phyloP scores from a whole-genome alignment of 495 filamentous ascomycete genomes.

The Letharia lupina region DNA sequence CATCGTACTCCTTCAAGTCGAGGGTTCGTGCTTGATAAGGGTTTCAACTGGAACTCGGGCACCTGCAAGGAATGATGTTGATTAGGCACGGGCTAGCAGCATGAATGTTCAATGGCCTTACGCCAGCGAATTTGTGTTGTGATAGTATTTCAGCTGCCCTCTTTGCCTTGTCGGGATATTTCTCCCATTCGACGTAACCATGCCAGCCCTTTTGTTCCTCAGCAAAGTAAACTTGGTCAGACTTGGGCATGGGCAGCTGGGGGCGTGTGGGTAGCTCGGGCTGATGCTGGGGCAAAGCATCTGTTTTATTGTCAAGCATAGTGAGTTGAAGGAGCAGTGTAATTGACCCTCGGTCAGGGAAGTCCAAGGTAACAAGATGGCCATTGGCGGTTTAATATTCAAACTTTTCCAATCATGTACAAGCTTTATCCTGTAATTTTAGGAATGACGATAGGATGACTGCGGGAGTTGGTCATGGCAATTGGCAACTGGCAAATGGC shows the following conservation, averaged over 20 bases:
- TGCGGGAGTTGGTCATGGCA: background rate
- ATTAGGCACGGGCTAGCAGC: slow-evolving; percentile 1
- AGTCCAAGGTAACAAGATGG: background rate
- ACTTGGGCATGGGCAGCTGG: background rate
- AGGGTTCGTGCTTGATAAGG: slow-evolving; percentile 49
- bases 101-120: slow-evolving; percentile 9
- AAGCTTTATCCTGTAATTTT: background rate
- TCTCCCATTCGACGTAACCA: slow-evolving; percentile 53
- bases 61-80: slow-evolving; percentile 23
- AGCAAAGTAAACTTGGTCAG: slow-evolving; percentile 14
- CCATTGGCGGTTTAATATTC: background rate
- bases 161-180: slow-evolving; percentile 52
- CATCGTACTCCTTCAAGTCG: slow-evolving; percentile 48
- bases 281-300: background rate
- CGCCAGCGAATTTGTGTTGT: slow-evolving; percentile 39
- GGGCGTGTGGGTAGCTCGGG: background rate
- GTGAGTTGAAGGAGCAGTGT: background rate
- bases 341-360: background rate
- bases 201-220: slow-evolving; percentile 23
- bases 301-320: background rate
- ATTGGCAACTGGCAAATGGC: too few species aligned
- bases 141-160: slow-evolving; percentile 40
- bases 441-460: background rate
- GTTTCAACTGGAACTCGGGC: slow-evolving; percentile 49
- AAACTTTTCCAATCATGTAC: background rate